Evolutionary conservation across 805 yeast genomes (phyloP), one percentile per base, ranked within the genome.

Genomic region (Kregervanrija delftensis): DNA sequence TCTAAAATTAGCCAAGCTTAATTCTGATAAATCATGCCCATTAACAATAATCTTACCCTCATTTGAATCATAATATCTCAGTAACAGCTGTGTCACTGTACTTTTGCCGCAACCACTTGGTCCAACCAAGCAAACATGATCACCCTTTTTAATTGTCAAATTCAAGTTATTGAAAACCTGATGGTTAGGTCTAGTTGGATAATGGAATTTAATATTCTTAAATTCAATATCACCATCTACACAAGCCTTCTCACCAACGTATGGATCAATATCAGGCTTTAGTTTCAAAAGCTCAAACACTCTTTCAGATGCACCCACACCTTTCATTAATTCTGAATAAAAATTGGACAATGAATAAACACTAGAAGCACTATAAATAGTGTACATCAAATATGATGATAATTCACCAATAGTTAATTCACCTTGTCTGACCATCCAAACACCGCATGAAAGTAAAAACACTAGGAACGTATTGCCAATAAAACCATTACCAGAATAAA

Each of bases 51-150:
- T 78, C 8, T 63, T 54, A 17, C 98, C 98, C 0, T 61, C 48
- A 11, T 60, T 59, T 2, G 95, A 90, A 55, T 89, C 96, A 63
- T 91, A 91, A 59, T 86, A 86, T 47, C 98, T 71, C 53, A 90
- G 65, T 38, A 91, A 65, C 42, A 91, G 66, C 42, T 90, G 86
- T 6, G 90, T 74, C 3, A 91, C 77, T 0, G 97, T 90, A 13
- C 96, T 86, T 61, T 91, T 91, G 22, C 98, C 98, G 49, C 96
- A 86, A 1, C 98, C 98, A 32, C 95, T 83, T n/a, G 96, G 96
- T 2, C 98, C 98, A 13, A 90, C 97, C 47, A 91, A 60, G 60
- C 97, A 90, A 12, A 90, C 81, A 55, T 91, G 91, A 53, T 87
- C 90, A 11, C 97, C 97, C 32, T 85, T 79, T 12, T 69, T 61